Conservation (phyloP, 2,329 filamentous ascomycete species). For the Harringtonia aguacate region DNA sequence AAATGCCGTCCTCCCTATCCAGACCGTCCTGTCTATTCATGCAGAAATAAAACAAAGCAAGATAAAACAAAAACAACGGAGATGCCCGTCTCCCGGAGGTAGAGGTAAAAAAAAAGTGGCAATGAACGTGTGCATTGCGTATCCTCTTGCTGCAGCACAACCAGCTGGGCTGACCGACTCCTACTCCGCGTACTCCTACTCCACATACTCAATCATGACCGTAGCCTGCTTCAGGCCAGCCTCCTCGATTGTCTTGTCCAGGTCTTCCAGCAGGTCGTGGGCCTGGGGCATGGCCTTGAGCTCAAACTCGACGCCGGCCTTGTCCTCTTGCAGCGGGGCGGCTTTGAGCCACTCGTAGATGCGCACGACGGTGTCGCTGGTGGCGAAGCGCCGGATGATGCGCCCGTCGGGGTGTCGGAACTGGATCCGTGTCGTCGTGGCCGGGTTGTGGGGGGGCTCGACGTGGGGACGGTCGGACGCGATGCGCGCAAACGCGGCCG, state of each 20-base stretch:
- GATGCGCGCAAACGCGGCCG: conserved; percentile 56
- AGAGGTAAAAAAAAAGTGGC: conserved; percentile 5
- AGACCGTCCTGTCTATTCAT: too few species aligned
- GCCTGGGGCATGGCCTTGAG: conserved; percentile 70
- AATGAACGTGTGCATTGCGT: too few species aligned
- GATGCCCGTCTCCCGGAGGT: too few species aligned
- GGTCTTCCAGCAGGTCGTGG: conserved; percentile 66
- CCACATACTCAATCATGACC: conserved; percentile 86
- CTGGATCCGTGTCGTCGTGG: conserved; percentile 77
- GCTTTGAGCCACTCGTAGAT: conserved; percentile 98
- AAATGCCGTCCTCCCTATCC: too few species aligned
- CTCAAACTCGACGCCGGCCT: conserved; percentile 71
- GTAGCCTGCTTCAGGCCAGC: conserved; percentile 86
- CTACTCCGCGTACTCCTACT: conserved; percentile 19
- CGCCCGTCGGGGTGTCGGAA: conserved; percentile 79
- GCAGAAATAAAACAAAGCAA: too few species aligned
- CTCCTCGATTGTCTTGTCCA: conserved; percentile 67
- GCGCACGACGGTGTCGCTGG: conserved; percentile 65
- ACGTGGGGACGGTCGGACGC: conserved; percentile 60
- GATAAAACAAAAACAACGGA: too few species aligned
- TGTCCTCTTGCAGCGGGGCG: conserved; percentile 69
- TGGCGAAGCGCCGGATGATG: conserved; percentile 74
- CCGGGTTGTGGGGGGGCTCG: conserved; percentile 59
- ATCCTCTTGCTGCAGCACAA: too few species aligned
- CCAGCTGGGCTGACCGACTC: too few species aligned